A percentile compares a stretch with the other conserved stretches of the same genome.
phyloP scores from a whole-genome alignment of 2,329 filamentous ascomycete genomes.

The Onygena corvina region DNA sequence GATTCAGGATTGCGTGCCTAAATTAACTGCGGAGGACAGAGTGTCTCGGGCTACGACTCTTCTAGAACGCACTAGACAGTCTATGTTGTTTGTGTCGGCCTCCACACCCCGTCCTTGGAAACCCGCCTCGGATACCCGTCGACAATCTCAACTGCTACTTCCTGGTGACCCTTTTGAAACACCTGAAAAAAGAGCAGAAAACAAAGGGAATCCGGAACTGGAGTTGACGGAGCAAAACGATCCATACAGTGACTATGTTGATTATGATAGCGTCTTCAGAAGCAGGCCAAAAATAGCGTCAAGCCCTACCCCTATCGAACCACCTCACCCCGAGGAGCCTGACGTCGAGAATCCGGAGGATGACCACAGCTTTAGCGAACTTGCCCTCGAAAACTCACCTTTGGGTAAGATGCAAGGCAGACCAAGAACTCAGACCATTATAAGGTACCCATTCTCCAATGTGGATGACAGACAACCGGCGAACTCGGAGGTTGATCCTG shows the following conservation, averaged over 20 bases:
- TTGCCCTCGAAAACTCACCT: conserved; percentile 11
- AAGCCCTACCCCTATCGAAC: conserved; percentile 46
- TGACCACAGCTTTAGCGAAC: conserved; percentile 1
- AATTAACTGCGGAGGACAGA: conserved; percentile 11
- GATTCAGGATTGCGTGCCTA: neutral
- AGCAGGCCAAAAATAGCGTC: conserved; percentile 67
- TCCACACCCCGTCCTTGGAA: conserved; percentile 17
- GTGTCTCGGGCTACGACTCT: conserved; percentile 36
- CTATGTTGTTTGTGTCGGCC: conserved; percentile 54
- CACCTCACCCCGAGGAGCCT: conserved; percentile 16
- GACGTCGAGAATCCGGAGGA: conserved; percentile 9
- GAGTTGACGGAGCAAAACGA: neutral
- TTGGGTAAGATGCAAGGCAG: conserved; percentile 5
- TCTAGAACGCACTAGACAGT: conserved; percentile 66
- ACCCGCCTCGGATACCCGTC: conserved; percentile 18
- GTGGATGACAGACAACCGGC: neutral
- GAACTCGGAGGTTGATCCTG: neutral
- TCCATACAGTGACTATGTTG: conserved; percentile 46
- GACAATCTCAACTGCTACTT: conserved; percentile 31
- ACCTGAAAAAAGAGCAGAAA: conserved; percentile 27
- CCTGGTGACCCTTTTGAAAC: conserved; percentile 48
- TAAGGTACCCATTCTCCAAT: neutral
- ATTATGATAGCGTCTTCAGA: conserved; percentile 74
- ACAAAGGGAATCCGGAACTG: neutral
- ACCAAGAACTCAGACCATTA: neutral